A percentile compares a stretch with the other conserved stretches of the same genome.
phyloP scores from a whole-genome alignment of 1,139 yeast genomes.

The Diutina mesorugosa region DNA sequence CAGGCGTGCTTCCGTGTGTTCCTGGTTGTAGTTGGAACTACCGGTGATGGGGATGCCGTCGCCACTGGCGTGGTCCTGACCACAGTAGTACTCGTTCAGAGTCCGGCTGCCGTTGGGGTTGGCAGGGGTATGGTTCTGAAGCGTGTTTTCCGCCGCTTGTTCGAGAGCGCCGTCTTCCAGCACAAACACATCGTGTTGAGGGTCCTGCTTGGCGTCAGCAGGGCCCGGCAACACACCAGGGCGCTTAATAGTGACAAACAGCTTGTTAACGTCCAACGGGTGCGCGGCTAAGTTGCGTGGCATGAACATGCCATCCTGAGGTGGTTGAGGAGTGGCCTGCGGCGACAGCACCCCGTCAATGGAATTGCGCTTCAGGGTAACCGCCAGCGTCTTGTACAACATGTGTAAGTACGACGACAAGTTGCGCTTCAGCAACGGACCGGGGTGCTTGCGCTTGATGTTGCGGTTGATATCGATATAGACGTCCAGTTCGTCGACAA shows the following conservation, averaged over 20 bases:
- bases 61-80: neutral
- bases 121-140: neutral
- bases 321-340: conserved; percentile 2
- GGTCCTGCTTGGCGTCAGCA: neutral
- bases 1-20: conserved; percentile 22
- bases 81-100: neutral
- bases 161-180: neutral
- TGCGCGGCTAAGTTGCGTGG: conserved; percentile 72
- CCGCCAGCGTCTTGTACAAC: conserved; percentile 28
- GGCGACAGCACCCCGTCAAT: conserved; percentile 11
- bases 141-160: neutral
- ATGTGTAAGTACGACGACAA: conserved; percentile 57
- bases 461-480: conserved; percentile 83
- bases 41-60: neutral
- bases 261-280: conserved; percentile 62
- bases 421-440: conserved; percentile 68
- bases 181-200: neutral
- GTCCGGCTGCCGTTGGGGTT: neutral
- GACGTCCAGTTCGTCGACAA: conserved; percentile 95
- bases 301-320: conserved; percentile 1
- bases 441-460: conserved; percentile 73
- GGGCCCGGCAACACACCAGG: conserved; percentile 14
- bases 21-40: conserved; percentile 8
- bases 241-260: conserved; percentile 58
- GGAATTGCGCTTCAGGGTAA: conserved; percentile 24